Conservation (phyloP, 148 eudicot species). For the Linanthus parryae region DNA sequence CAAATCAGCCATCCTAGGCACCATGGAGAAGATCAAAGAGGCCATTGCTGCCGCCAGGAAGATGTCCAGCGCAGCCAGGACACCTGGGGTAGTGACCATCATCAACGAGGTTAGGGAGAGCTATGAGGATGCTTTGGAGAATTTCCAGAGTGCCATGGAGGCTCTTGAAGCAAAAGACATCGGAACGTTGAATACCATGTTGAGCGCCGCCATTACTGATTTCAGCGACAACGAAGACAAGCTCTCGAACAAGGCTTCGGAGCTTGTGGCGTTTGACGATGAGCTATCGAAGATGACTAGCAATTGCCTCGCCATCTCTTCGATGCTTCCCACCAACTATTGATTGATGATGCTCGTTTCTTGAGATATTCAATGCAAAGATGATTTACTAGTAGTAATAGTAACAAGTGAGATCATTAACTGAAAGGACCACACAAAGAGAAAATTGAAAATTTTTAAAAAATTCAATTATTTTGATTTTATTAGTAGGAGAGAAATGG, state of each 20-base stretch:
- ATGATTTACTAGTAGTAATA: too few relatives aligned
- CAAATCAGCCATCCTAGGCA: constrained; percentile 14
- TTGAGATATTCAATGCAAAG: too few relatives aligned
- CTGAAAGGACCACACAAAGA: too few relatives aligned
- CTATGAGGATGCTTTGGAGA: constrained; percentile 20
- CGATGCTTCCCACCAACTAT: too few relatives aligned
- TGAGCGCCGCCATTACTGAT: constrained; percentile 34
- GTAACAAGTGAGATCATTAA: too few relatives aligned
- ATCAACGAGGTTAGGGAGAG: constrained; percentile 20
- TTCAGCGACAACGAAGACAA: constrained; percentile 30
- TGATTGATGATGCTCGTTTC: too few relatives aligned
- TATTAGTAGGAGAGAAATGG: too few relatives aligned
- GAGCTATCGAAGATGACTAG: constrained; percentile 34
- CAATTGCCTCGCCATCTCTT: constrained; percentile 44
- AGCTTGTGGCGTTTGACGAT: constrained; percentile 1
- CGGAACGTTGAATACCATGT: constrained; percentile 33
- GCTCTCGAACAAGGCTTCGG: constrained; percentile 8
- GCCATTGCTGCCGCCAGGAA: constrained; percentile 4
- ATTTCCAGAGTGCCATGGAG: constrained; percentile 17
- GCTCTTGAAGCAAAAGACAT: constrained; percentile 15
- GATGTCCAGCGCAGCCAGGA: neutral
- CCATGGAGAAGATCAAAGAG: constrained; percentile 3
- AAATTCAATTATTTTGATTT: too few relatives aligned
- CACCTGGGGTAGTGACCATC: neutral
- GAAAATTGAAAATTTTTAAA: too few relatives aligned